Evolutionary conservation across 2,329 filamentous ascomycete species (phyloP), one percentile per base, ranked within the genome.

Genomic region (Pseudogymnoascus sp.): DNA sequence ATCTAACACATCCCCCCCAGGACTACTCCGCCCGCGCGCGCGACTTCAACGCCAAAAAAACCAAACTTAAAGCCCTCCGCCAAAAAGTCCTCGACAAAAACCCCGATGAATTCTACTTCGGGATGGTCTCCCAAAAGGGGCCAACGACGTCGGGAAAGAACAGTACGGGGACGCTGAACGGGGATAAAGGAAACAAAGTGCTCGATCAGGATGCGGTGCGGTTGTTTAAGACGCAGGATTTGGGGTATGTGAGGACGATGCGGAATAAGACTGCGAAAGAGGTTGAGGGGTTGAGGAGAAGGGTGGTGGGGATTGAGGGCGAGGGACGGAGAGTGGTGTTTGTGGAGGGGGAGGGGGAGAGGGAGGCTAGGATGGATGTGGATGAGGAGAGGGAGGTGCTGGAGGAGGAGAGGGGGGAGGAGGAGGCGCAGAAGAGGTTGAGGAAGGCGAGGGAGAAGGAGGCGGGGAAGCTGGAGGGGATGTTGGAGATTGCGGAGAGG

Each of bases 31-130:
- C 85, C 60, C 84, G 86, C 65, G 84, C 86, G 26, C 78, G 81
- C 67, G 86, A 89, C 72, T 86, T 83, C 78, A 85, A 84, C 71
- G 80, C 81, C 74, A 89, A 89, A 70, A 84, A 89, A 72, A 73
- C 75, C 0, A 78, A 81, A 61, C 80, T 89, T 64, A 83, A 84
- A 70, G 75, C 75, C 29, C 81, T 89, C 59, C 79, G 80, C 58
- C 76, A 81, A 63, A 88, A 88, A 71, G 86, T 84, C 4, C 74
- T 83, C 63, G 81, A 86, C 39, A 83, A 85, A 68, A 89, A 89
- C 73, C 85, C 88, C 61, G 86, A 89, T 82, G 86, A 89, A 70
- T 89, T 89, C 74, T 88, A 87, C 77, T 87, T 84, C 70, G 84
- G 83, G 65, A 89, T 89, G 86, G 77, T 88, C 69, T 83, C 81